Conservation (phyloP, 2,329 filamentous ascomycete species). For the Catunica adiposa region DNA sequence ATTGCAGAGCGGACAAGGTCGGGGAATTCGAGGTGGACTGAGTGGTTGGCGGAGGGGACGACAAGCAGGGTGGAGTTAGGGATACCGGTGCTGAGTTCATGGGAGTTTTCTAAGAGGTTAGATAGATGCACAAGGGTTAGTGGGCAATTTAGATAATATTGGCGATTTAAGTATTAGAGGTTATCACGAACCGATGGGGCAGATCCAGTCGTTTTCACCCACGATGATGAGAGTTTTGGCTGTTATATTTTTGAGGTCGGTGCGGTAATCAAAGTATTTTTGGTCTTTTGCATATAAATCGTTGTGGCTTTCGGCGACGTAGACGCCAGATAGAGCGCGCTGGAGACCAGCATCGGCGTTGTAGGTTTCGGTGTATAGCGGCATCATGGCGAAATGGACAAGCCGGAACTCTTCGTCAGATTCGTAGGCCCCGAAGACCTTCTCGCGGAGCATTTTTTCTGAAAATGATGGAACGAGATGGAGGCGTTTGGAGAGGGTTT, state of each 20-base stretch:
- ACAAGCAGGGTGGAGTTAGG: conserved; percentile 19
- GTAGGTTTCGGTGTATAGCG: conserved; percentile 23
- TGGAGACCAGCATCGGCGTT: conserved; percentile 21
- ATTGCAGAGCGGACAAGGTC: conserved; percentile 19
- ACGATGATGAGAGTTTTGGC: conserved; percentile 24
- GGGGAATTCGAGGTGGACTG: conserved; percentile 23
- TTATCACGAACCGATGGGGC: conserved; percentile 20
- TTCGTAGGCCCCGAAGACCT: conserved; percentile 24
- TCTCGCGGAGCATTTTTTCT: conserved; percentile 22
- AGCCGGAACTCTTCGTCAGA: conserved; percentile 24
- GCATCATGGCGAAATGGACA: conserved; percentile 23
- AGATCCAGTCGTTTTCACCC: conserved; percentile 26
- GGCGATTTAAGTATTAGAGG: no score
- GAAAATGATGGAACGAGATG: conserved; percentile 23
- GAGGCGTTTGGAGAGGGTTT: conserved; percentile 20
- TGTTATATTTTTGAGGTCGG: conserved; percentile 19
- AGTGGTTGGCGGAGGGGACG: conserved; percentile 22
- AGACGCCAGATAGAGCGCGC: conserved; percentile 20
- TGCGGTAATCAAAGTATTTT: conserved; percentile 25
- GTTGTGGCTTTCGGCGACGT: conserved; percentile 24
- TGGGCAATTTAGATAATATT: no score
- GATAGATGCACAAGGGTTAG: neutral
- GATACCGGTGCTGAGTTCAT: conserved; percentile 15
- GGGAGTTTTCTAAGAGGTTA: conserved; percentile 1
- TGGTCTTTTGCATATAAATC: conserved; percentile 22